phyloP scores from a whole-genome alignment of 192 early-diverging fungal species.

The Pilaira anomala region DNA sequence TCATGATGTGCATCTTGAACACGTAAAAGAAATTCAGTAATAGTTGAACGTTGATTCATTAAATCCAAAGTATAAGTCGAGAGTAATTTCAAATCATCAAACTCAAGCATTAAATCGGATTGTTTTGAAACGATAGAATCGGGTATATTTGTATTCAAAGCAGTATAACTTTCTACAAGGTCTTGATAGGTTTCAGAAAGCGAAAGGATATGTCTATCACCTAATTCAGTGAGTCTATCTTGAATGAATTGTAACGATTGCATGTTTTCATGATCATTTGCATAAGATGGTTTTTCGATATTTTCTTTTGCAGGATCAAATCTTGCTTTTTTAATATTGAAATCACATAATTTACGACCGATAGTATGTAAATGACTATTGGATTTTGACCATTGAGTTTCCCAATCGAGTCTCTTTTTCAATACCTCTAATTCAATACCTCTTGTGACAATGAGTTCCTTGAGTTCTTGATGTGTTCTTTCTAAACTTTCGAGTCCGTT shows the following conservation, averaged over 20 bases:
- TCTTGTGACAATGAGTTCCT: slow-evolving; percentile 8
- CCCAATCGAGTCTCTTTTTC: slow-evolving; percentile 27
- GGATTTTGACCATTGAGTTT: slow-evolving; percentile 19
- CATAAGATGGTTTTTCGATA: slow-evolving; percentile 22
- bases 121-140: slow-evolving; percentile 18
- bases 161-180: slow-evolving; percentile 24
- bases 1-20: slow-evolving; percentile 28
- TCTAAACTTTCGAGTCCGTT: slow-evolving; percentile 20
- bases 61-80: slow-evolving; percentile 22
- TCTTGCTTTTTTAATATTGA: slow-evolving; percentile 32
- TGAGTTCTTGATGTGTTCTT: slow-evolving; percentile 11
- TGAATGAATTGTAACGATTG: slow-evolving; percentile 25
- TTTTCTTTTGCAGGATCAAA: slow-evolving; percentile 21
- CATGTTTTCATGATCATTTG: slow-evolving; percentile 21
- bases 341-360: slow-evolving; percentile 35
- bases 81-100: slow-evolving; percentile 13
- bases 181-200: slow-evolving; percentile 16
- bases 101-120: slow-evolving; percentile 16
- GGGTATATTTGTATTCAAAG: slow-evolving; percentile 11
- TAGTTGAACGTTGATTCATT: slow-evolving; percentile 24
- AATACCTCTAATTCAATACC: slow-evolving; percentile 20
- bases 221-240: slow-evolving; percentile 24
- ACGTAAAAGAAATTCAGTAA: slow-evolving; percentile 31
- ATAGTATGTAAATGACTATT: slow-evolving; percentile 31
- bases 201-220: slow-evolving; percentile 22